These are phyloP conservation scores for Bombardia bombarda DNA, from an alignment of 495 filamentous ascomycete species.

Conservation along the genomic window DNA sequence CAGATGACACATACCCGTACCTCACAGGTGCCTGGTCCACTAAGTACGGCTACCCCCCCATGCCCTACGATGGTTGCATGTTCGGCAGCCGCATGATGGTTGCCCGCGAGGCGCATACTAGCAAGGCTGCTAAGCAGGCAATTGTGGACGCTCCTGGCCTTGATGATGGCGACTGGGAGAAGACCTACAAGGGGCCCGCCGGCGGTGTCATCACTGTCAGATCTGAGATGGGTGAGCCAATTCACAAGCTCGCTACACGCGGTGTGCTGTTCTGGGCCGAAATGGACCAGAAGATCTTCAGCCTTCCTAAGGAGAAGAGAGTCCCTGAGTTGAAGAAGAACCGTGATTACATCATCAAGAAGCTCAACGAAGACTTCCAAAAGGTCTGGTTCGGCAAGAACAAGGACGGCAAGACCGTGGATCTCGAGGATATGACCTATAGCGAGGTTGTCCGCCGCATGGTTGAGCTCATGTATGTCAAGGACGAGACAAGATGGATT, in stretches of 20 bases:
- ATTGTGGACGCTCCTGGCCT: slow-evolving; percentile 87
- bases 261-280: slow-evolving; percentile 95
- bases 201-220: slow-evolving; percentile 95
- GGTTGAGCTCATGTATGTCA: slow-evolving; percentile 94
- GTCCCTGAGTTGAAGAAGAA: slow-evolving; percentile 86
- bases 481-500: slow-evolving; percentile 90
- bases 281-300: slow-evolving; percentile 97
- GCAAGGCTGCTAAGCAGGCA: slow-evolving; percentile 86
- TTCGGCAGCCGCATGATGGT: slow-evolving; percentile 93
- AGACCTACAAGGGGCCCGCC: slow-evolving; percentile 86
- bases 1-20: slow-evolving; percentile 89
- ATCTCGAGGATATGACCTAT: slow-evolving; percentile 98
- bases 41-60: slow-evolving; percentile 78
- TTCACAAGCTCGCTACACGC: slow-evolving; percentile 93
- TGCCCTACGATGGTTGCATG: slow-evolving; percentile 88
- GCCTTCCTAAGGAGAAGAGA: slow-evolving; percentile 88
- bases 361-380: slow-evolving; percentile 95
- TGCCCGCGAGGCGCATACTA: slow-evolving; percentile 91
- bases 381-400: slow-evolving; percentile 99
- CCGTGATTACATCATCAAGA: slow-evolving; percentile 91
- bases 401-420: slow-evolving; percentile 70
- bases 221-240: slow-evolving; percentile 98
- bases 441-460: slow-evolving; percentile 84
- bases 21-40: slow-evolving; percentile 81
- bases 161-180: slow-evolving; percentile 87